Base-by-base conservation (phyloP, 208 protist species). In the Leishmania aethiopica region DNA sequence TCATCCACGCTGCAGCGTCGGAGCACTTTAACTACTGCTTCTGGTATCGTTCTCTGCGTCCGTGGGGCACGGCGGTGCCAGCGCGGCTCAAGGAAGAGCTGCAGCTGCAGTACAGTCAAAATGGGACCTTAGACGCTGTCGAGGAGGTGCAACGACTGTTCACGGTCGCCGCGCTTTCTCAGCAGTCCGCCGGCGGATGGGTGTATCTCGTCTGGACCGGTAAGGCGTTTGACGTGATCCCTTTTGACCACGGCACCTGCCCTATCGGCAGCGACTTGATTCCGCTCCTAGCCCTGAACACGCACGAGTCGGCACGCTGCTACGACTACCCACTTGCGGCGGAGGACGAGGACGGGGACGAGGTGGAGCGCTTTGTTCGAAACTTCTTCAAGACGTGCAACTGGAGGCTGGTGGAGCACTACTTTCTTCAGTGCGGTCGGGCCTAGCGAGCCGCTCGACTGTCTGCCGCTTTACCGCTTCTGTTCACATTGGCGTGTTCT, bases 1-100 rank as follows among this genome's bases (percentile, higher is more conserved):
- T 93, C 13, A 79, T 91, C 19, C 92, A 96, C 80, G 84, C 89
- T 1, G 90, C 94, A 19, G 94, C 93, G 28, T 84, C 92, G 40
- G 92, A 97, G 86, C 94, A 97, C 82, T 97, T 97, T 73, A 97
- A 97, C 85, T 96, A 97, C 87, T 97, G 94, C 84, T 97, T 97
- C 78, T 97, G 92, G 86, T 97, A 97, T 81, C 89, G 90, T 37
- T 96, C 94, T 0, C 86, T 97, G 45, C 87, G 94, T 5, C 94
- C 94, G 62, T 97, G 94, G 93, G 94, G 94, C 2, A 95, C 93
- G 40, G 70, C 82, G 7, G 77, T 96, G 40, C 92, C 92, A n/a
- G 10, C 88, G 73, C 72, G 74, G n/a, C 79, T 97, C 57, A 87
- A 90, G 49, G 91, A 97, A 60, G 88, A 84, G 35, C 75, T 97